Evolutionary conservation across 345 rosid species (phyloP), one percentile per base, ranked within the genome.

Genomic region (Citrus cavaleriei): DNA sequence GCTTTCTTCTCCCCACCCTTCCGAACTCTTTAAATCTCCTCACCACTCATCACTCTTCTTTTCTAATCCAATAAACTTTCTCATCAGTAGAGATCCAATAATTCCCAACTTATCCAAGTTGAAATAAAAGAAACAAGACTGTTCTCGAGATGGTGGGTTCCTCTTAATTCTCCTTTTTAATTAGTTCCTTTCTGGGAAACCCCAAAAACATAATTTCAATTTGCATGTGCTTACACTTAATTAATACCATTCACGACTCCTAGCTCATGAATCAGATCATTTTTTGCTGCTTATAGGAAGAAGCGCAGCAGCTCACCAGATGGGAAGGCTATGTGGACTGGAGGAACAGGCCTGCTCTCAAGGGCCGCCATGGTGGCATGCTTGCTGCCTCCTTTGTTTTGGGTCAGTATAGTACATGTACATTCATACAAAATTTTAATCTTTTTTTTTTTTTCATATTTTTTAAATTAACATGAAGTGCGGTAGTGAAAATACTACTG

Each of bases 301-400:
- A 83, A 77, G 91, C 67, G 63, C 84, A 83, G 67, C 83, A 85
- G 66, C 60, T 24, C 5, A 69, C 61, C 62, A 69, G 74, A 83
- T 93, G 98, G 98, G 93, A 89, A 79, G 98, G 99, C 10, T 95
- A 93, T 68, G 87, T 90, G 19, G 89, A 93, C 28, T 93, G 97
- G 97, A 91, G 91, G 79, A 88, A 87, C 80, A 81, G 78, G 81
- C 77, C 92, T 4, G 90, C 97, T 25, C 77, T 91, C 74, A 86
- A 82, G 68, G 91, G 92, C 65, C 85, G 85, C 70, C 97, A 90
- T 72, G 94, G 94, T 2, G 97, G 97, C 87, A 90, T 88, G 93
- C 71, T 87, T 58, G 97, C 94, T 42, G 94, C 94, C 37, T 89
- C 89, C 61, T 92, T 89, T 54, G 91, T 86, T 37, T 80, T 92